These are phyloP conservation scores for Sporothrix brunneoviolacea DNA, from an alignment of 2,329 filamentous ascomycete species.

Conservation along the genomic window DNA sequence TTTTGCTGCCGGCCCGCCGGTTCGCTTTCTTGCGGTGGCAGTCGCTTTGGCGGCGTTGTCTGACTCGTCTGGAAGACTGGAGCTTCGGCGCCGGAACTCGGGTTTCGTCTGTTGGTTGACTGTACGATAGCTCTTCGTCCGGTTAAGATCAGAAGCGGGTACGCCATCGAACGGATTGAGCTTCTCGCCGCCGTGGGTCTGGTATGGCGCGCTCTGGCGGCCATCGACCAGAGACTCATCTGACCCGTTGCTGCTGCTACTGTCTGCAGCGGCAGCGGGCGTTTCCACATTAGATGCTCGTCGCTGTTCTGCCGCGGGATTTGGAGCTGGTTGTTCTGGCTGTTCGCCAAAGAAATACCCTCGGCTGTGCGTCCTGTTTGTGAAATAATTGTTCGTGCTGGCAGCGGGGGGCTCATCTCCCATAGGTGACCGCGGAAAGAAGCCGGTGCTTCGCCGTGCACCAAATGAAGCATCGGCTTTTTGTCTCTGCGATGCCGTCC, in stretches of 20 bases:
- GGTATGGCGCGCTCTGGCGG: slow-evolving; percentile 54
- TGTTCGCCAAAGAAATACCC: not conserved
- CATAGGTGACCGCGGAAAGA: slow-evolving; percentile 41
- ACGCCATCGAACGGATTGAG: slow-evolving; percentile 48
- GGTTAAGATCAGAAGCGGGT: slow-evolving; percentile 28
- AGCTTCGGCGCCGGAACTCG: slow-evolving; percentile 25
- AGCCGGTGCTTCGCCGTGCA: slow-evolving; percentile 38
- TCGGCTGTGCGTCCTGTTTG: slow-evolving; percentile 23
- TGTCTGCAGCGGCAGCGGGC: slow-evolving; percentile 35
- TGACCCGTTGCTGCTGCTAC: not conserved
- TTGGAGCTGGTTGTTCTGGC: no score
- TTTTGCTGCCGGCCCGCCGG: not conserved
- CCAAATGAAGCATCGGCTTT: slow-evolving; percentile 52
- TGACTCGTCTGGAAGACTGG: slow-evolving; percentile 26
- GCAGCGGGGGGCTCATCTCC: slow-evolving; percentile 48
- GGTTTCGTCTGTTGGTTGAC: slow-evolving; percentile 18
- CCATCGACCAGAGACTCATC: slow-evolving; percentile 33
- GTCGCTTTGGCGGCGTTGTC: slow-evolving; percentile 21
- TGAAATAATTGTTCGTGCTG: slow-evolving; percentile 44
- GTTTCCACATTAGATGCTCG: slow-evolving; percentile 38
- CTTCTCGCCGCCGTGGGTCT: slow-evolving; percentile 50
- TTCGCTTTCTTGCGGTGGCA: not conserved
- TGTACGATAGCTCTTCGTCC: slow-evolving; percentile 41
- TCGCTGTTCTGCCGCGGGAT: slow-evolving; percentile 25
- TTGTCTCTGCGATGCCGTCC: slow-evolving; percentile 46